These are phyloP conservation scores for Pulveroboletus sp. DNA, from an alignment of 768 basidiomycete genomes.

Conservation along the genomic window DNA sequence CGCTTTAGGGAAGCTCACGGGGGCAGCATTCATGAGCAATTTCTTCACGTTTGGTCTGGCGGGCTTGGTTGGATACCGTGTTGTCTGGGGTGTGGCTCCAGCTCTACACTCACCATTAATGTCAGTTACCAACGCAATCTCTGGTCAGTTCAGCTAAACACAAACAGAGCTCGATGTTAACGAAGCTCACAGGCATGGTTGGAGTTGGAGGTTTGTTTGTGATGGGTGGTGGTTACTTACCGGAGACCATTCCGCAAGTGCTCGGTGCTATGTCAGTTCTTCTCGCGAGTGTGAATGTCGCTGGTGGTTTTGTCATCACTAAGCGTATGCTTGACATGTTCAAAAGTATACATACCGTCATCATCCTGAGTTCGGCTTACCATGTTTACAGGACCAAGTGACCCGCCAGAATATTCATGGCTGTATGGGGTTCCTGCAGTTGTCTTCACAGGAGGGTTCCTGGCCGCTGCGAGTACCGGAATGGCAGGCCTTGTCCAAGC, in stretches of 20 bases:
- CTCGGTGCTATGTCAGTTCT: constrained; percentile 83
- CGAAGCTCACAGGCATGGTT: constrained; percentile 51
- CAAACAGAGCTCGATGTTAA: not conserved
- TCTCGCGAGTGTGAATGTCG: constrained; percentile 82
- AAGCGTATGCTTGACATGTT: constrained; percentile 95
- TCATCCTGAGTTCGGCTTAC: not conserved
- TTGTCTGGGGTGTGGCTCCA: constrained; percentile 86
- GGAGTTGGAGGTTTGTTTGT: constrained; percentile 84
- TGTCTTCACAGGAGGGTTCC: constrained; percentile 78
- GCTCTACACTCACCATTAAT: constrained; percentile 87
- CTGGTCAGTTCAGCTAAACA: constrained; percentile 45
- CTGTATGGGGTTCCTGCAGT: constrained; percentile 76
- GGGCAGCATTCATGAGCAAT: constrained; percentile 81
- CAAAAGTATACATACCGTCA: constrained; percentile 50
- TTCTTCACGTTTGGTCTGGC: constrained; percentile 89
- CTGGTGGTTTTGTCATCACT: constrained; percentile 85
- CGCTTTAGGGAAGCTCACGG: constrained; percentile 74
- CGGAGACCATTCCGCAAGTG: constrained; percentile 74
- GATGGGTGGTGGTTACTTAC: constrained; percentile 85
- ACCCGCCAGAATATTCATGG: constrained; percentile 87
- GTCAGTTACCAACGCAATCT: constrained; percentile 89
- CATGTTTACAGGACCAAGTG: constrained; percentile 56
- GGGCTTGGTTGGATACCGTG: constrained; percentile 80
- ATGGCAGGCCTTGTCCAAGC: constrained; percentile 86
- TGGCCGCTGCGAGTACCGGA: constrained; percentile 78